phyloP scores from a whole-genome alignment of 2,329 filamentous ascomycete genomes.

The Fusarium abutilonis region DNA sequence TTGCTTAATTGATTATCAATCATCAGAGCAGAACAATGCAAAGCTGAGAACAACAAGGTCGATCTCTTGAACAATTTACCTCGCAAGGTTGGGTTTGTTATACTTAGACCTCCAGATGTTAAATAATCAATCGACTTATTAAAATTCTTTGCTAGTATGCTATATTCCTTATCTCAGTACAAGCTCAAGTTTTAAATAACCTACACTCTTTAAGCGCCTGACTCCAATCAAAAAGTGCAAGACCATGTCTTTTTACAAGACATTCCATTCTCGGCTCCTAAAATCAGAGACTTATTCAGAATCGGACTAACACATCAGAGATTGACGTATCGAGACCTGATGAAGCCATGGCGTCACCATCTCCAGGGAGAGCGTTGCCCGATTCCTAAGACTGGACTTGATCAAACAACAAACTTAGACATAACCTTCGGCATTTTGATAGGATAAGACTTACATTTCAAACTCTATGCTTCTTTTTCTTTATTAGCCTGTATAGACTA shows the following conservation, averaged over 20 bases:
- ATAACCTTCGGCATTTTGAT: neutral
- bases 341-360: conserved; percentile 25
- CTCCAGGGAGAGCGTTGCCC: neutral
- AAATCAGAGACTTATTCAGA: conserved; percentile 1
- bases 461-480: too few relatives aligned
- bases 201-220: conserved; percentile 6
- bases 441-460: neutral
- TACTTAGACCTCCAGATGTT: too few relatives aligned
- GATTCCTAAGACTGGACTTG: neutral
- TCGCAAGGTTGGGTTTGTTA: too few relatives aligned
- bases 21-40: too few relatives aligned
- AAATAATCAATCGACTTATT: too few relatives aligned
- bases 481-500: too few relatives aligned
- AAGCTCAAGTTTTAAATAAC: neutral
- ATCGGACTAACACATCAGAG: conserved; percentile 13
- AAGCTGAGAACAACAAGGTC: too few relatives aligned
- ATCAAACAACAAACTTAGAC: neutral
- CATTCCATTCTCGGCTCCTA: conserved; percentile 23
- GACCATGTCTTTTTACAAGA: neutral
- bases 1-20: too few relatives aligned
- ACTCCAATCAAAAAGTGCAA: neutral
- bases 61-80: too few relatives aligned
- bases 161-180: too few relatives aligned
- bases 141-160: too few relatives aligned
- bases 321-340: conserved; percentile 21